Base-by-base conservation (phyloP, 352 stramenopile genomes). In the Globisporangium paroecandrum region DNA sequence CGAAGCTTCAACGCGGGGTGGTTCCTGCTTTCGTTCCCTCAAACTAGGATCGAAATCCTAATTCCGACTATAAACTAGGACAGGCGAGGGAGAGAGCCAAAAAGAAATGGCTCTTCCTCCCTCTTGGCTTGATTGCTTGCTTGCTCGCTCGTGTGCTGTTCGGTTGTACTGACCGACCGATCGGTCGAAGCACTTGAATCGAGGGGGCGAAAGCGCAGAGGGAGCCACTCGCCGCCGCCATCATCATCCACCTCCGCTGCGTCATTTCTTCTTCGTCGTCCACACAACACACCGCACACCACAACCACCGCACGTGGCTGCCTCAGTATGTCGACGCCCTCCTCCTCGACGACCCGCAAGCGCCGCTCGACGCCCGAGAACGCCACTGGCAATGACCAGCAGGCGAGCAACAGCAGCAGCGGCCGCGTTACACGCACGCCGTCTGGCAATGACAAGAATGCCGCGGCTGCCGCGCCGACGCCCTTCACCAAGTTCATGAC, bases 401-500 rank as follows among this genome's bases (percentile, higher is more conserved):
- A 36, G 56, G 20, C 34, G 8, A 62, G 7, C 24, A 15, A n/a
- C 29, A 58, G 43, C 54, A 65, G 38, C 12, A 41, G 20, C 32
- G 36, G 57, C 55, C 70, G 71, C 49, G 58, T 63, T 49, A 32
- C 68, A 27, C 56, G 46, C 22, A 66, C 46, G 12, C 13, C 51
- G n/a, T 77, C 74, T 1, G 56, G 41, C 25, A 13, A 18, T 4
- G 70, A 82, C 70, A 77, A 79, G 24, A 79, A 64, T 24, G 66
- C 73, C 34, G 54, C 58, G 8, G 36, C 58, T 2, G 8, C 72
- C 10, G 58, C 68, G 6, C 27, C 71, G 13, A 77, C 75, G 13
- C 65, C 73, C 4, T 68, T 90, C 47, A 69, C 74, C 43, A 92
- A 94, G 67, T 89, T 91, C 65, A 73, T 89, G 66, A 90, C 82